Conservation (phyloP, 768 basidiomycete genomes). For the Crassisporium funariophilum region DNA sequence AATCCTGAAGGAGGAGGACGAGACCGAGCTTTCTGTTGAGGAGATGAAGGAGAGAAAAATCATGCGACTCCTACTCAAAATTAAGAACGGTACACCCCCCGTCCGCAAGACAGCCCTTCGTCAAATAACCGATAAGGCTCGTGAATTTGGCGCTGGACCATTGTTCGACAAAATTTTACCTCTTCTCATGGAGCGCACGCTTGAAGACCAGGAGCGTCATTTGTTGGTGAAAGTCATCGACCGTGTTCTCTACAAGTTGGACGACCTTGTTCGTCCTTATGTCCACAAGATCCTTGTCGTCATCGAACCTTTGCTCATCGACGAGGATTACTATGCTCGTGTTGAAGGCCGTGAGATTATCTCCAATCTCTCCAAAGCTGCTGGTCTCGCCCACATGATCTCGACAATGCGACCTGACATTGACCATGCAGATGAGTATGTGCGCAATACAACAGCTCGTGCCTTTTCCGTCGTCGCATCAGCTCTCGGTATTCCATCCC, state of each 20-base stretch:
- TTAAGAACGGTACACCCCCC: slow-evolving; percentile 99
- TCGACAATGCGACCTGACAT: slow-evolving; percentile 99
- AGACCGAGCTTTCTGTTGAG: slow-evolving; percentile 88
- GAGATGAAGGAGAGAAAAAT: slow-evolving; percentile 99
- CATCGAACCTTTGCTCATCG: slow-evolving; percentile 97
- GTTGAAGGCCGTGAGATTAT: slow-evolving; percentile 99
- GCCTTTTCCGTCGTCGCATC: slow-evolving; percentile 99
- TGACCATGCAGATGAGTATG: slow-evolving; percentile 98
- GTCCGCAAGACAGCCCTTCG: slow-evolving; percentile 97
- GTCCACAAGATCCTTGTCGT: slow-evolving; percentile 99
- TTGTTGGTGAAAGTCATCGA: slow-evolving; percentile 98
- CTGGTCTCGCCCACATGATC: slow-evolving; percentile 99
- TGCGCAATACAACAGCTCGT: slow-evolving; percentile 97
- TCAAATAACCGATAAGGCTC: slow-evolving; percentile 98
- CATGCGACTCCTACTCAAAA: slow-evolving; percentile 96
- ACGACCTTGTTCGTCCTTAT: slow-evolving; percentile 97
- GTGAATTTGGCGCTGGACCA: slow-evolving; percentile 97
- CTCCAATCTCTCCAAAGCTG: slow-evolving; percentile 97
- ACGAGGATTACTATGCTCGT: slow-evolving; percentile 95
- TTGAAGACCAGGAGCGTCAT: slow-evolving; percentile 99
- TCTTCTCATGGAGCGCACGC: slow-evolving; percentile 94
- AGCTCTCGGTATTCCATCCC: slow-evolving; percentile 94
- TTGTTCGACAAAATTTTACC: slow-evolving; percentile 99
- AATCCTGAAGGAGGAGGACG: slow-evolving; percentile 93
- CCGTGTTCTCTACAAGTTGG: slow-evolving; percentile 97